Percentiles rank a stretch among this genome's conserved stretches.
phyloP scores from a whole-genome alignment of 805 yeast genomes.

The Schwanniomyces polymorphus region DNA sequence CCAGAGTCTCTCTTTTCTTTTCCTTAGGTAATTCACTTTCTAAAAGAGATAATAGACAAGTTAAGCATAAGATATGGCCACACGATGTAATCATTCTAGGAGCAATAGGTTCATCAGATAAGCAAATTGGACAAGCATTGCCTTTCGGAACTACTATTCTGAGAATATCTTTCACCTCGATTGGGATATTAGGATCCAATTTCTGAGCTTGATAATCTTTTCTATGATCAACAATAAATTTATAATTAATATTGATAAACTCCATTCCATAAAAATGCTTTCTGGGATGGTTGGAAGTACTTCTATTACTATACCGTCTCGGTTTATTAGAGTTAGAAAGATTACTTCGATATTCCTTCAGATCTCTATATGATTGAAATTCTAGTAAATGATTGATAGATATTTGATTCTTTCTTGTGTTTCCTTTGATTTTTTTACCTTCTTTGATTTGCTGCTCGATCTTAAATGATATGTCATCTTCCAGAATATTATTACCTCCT shows the following conservation, averaged over 20 bases:
- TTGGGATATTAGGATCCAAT: slow-evolving; percentile 73
- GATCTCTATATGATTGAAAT: slow-evolving; percentile 45
- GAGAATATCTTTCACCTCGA: slow-evolving; percentile 59
- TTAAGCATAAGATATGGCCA: slow-evolving; percentile 88
- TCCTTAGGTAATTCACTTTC: slow-evolving; percentile 49
- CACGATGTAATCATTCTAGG: slow-evolving; percentile 90
- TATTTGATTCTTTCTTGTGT: slow-evolving; percentile 13
- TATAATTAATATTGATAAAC: slow-evolving; percentile 80
- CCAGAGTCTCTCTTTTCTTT: slow-evolving; percentile 35
- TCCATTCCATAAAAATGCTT: slow-evolving; percentile 61
- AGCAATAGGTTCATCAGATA: slow-evolving; percentile 80
- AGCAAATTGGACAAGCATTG: slow-evolving; percentile 88
- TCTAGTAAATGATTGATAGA: slow-evolving; percentile 63
- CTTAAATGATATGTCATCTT: slow-evolving; percentile 8
- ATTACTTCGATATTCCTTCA: slow-evolving; percentile 31
- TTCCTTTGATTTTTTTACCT: slow-evolving; percentile 8
- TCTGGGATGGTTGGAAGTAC: slow-evolving; percentile 12
- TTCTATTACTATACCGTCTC: slow-evolving; percentile 11
- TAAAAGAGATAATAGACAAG: slow-evolving; percentile 74
- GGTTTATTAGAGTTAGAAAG: slow-evolving; percentile 9
- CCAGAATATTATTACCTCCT: neutral
- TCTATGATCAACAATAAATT: slow-evolving; percentile 73
- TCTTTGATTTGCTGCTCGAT: slow-evolving; percentile 14
- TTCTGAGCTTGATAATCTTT: slow-evolving; percentile 57
- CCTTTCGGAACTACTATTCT: slow-evolving; percentile 76